Evolutionary conservation across 2,329 filamentous ascomycete species (phyloP), one percentile per base, ranked within the genome.

Genomic region (Parasarocladium wereldwijsianum): DNA sequence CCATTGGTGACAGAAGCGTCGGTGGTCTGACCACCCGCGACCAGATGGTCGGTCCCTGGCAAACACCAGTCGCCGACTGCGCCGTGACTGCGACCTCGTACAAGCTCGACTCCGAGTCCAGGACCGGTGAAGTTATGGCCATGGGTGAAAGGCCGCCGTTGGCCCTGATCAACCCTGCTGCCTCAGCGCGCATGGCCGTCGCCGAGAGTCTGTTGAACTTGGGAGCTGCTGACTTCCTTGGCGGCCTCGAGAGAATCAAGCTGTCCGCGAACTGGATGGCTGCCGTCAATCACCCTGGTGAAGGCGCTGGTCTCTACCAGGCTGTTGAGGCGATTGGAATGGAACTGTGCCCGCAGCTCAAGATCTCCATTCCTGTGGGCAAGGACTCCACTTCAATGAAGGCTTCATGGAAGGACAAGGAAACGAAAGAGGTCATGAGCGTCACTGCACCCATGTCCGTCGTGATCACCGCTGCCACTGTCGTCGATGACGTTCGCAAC

Each of bases 301-400:
- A 98, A 54, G 86, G 84, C 23, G 86, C 87, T 22, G 84, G 78
- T 11, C 66, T 96, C 18, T 96, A 93, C 46, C 84, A 94, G 52
- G 90, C 86, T 17, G 90, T 94, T 3, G 71, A 93, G 49, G 85
- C 87, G 8, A 85, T 94, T 34, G 86, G 86, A 28, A 78, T 93
- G 71, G 80, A 93, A 27, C 64, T 98, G 7, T 98, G 90, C 54
- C 85, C 85, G 2, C 66, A 80, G 43, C 66, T 96, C n/a, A 84
- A 82, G 19, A 74, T 98, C 36, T 84, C 80, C 34, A 96, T 98
- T 35, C 90, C 90, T 4, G 90, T 96, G 7, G 90, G 90, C 32
- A 96, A 98, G 57, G 90, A 98, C 52, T 96, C 87, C 0, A 93
- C 92, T 55, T 94, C 86, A 3, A 96, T 98, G 90, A 94, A 94